These are phyloP conservation scores for Termitomyces titanicus DNA, from an alignment of 768 basidiomycete species.

Conservation along the genomic window DNA sequence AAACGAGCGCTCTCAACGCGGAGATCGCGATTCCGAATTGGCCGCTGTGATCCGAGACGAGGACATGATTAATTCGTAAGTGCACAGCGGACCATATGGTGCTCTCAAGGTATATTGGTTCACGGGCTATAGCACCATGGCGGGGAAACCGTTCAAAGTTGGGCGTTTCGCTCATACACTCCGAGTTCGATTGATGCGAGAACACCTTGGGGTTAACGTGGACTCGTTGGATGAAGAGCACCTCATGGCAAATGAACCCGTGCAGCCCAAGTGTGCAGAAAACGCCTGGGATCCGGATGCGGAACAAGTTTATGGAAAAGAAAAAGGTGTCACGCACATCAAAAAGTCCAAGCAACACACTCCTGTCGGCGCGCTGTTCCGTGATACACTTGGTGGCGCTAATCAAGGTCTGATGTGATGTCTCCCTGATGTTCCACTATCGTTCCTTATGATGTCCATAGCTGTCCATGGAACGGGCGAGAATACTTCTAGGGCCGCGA, in stretches of 20 bases:
- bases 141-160: conserved; percentile 89
- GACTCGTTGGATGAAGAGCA: conserved; percentile 82
- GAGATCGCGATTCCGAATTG: conserved; percentile 95
- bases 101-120: neutral
- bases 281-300: conserved; percentile 71
- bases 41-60: conserved; percentile 93
- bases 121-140: conserved; percentile 69
- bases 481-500: conserved; percentile 27
- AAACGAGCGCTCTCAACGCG: conserved; percentile 93
- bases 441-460: conserved; percentile 18
- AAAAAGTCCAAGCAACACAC: conserved; percentile 34
- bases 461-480: conserved; percentile 39
- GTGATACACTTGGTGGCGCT: conserved; percentile 33
- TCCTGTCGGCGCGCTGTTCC: conserved; percentile 27
- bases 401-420: conserved; percentile 45
- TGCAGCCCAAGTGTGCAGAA: conserved; percentile 46
- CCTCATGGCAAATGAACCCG: conserved; percentile 50
- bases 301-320: conserved; percentile 53
- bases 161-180: conserved; percentile 96
- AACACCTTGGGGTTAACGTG: conserved; percentile 94
- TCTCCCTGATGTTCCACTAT: neutral
- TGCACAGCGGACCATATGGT: conserved; percentile 4
- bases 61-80: conserved; percentile 90
- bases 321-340: conserved; percentile 39
- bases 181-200: conserved; percentile 91